These are phyloP conservation scores for Incumbomyces lentus DNA, from an alignment of 2,329 filamentous ascomycete genomes.

Conservation along the genomic window DNA sequence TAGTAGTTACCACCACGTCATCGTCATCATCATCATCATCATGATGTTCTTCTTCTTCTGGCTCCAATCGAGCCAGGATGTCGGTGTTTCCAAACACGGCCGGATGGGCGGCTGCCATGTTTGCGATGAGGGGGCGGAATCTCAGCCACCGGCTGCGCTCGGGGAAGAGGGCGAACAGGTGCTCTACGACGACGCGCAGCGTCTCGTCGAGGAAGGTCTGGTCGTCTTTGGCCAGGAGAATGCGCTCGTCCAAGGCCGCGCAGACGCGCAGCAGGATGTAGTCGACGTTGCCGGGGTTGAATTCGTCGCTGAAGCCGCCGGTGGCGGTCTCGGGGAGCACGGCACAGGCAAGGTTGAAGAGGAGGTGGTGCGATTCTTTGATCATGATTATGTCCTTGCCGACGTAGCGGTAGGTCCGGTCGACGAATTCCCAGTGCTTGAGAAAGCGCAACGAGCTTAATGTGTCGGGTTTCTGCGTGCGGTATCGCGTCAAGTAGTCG, in stretches of 20 bases:
- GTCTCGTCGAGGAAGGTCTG: not conserved
- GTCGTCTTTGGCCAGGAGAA: not conserved
- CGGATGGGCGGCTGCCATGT: not conserved
- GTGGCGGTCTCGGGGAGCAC: conserved; percentile 6
- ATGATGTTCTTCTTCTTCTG: too few relatives aligned
- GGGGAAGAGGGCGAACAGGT: conserved; percentile 1
- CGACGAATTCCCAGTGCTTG: not conserved
- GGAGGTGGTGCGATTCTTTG: not conserved
- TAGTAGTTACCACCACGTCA: too few relatives aligned
- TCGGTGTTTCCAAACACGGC: not conserved
- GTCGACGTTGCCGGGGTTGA: conserved; percentile 1
- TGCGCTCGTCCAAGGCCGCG: not conserved
- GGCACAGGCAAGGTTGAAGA: conserved; percentile 8
- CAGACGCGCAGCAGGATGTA: conserved; percentile 1
- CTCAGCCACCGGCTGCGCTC: not conserved
- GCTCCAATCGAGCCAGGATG: not conserved
- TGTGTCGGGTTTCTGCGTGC: not conserved
- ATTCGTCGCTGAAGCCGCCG: conserved; percentile 6
- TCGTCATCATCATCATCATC: too few relatives aligned
- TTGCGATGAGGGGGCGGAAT: not conserved
- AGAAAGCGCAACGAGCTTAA: not conserved
- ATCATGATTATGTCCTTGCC: not conserved
- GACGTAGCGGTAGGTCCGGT: not conserved
- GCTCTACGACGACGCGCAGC: not conserved
- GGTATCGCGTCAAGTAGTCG: not conserved